A percentile compares a stretch with the other conserved stretches of the same genome.
Evolutionary conservation across 1,284 basidiomycete species (phyloP).

Genomic region (Marasmius tenuissimus): DNA sequence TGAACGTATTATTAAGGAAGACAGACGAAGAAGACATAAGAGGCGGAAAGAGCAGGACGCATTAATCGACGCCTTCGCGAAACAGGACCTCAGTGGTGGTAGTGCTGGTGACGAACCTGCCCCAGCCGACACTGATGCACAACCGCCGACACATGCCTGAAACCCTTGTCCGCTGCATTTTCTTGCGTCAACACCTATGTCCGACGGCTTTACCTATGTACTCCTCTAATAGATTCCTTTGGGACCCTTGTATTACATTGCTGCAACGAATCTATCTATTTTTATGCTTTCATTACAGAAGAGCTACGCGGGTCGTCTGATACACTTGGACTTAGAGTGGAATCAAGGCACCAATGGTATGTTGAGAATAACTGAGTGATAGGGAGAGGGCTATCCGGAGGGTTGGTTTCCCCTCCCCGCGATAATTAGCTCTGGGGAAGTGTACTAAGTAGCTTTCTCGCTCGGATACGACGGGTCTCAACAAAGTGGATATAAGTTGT

Average conservation of each 20-base stretch:
- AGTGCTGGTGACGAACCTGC: slow-evolving; percentile 24
- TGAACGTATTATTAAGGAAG: slow-evolving; percentile 76
- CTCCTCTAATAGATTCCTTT: background rate
- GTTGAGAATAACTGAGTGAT: no score
- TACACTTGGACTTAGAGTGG: background rate
- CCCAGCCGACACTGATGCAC: slow-evolving; percentile 11
- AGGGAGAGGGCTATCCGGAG: no score
- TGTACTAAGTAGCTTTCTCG: no score
- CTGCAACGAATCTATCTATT: background rate
- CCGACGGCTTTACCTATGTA: background rate
- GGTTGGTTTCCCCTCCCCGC: no score
- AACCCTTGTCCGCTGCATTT: background rate
- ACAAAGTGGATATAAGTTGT: no score
- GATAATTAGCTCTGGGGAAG: no score
- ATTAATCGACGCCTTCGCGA: slow-evolving; percentile 74
- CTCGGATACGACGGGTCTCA: no score
- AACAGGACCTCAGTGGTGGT: slow-evolving; percentile 44
- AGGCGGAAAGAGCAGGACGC: slow-evolving; percentile 78
- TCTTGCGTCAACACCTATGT: background rate
- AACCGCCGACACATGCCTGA: background rate
- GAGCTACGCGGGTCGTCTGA: background rate
- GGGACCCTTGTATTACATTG: background rate
- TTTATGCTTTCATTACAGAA: background rate
- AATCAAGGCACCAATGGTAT: no score
- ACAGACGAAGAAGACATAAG: slow-evolving; percentile 73